Base-by-base conservation (phyloP, 1,139 yeast genomes). In the Pneumocystis carinii region DNA sequence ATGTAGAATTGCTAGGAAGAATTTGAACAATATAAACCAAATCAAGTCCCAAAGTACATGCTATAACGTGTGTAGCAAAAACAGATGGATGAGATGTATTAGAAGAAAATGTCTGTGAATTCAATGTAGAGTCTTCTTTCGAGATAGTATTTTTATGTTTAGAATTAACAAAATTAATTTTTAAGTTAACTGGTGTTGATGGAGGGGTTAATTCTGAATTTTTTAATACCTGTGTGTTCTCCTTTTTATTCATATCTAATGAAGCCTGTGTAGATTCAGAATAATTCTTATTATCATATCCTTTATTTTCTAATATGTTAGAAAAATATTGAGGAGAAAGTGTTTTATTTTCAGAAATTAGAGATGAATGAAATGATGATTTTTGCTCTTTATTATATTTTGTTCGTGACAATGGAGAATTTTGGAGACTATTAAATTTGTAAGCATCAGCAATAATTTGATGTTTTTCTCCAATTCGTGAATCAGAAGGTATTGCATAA, bases 1-100 rank as follows among this genome's bases (percentile, higher is more conserved):
- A 71, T 67, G 80, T 83, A 17, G 92, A 90, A 68, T 86, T 92
- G 1, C 82, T 15, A 78, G 66, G 84, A 81, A 0, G 68, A 81
- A 81, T 0, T 86, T 66, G 66, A 15, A 64, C 60, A 58, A 64
- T 35, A 59, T 64, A 64, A 32, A 64, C 66, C 35, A 64, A 60
- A 27, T 64, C 66, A 32, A 64, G 56, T 32, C 61, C 61, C 38
- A 64, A 61, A 15, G 66, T 62, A 38, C 63, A 64, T 29, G 66
- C 64, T 37, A 64, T 62, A 35, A 64, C 64, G 32, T 62, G 59
- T 19, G 61, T 62, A 12, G 66, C 62, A 29, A 64, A 37, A 29
- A 37, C 59, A 57, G 55, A 48, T 48, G 55, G 55, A 8, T 48
- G 55, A 48, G 55, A 48, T 8, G 32, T 24, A 39, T 39, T 39